These are phyloP conservation scores for Pseudocercospora pini-densiflorae DNA, from an alignment of 2,329 filamentous ascomycete species.

Conservation along the genomic window DNA sequence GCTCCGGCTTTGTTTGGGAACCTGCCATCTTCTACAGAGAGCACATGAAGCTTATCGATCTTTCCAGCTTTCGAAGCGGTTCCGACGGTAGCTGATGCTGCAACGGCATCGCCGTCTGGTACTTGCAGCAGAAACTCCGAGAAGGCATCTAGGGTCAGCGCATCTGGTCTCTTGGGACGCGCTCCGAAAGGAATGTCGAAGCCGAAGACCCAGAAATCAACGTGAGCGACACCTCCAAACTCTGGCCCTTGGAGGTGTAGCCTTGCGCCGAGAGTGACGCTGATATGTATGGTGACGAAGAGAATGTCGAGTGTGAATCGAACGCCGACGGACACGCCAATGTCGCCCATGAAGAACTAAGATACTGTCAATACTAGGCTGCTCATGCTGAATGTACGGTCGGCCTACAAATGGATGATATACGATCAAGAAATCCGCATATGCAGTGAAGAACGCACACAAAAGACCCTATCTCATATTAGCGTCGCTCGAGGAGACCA, in stretches of 20 bases:
- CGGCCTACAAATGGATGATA: slow-evolving; percentile 15
- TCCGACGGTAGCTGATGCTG: not conserved
- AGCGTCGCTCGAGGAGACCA: too few relatives aligned
- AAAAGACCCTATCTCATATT: not conserved
- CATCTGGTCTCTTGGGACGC: not conserved
- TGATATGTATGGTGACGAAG: slow-evolving; percentile 12
- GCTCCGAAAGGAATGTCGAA: slow-evolving; percentile 7
- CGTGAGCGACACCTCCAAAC: slow-evolving; percentile 9
- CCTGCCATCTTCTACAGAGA: slow-evolving; percentile 13
- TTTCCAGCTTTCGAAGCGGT: not conserved
- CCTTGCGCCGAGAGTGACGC: not conserved
- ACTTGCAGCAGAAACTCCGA: not conserved
- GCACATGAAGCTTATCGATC: slow-evolving; percentile 12
- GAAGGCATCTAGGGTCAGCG: not conserved
- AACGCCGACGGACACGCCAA: slow-evolving; percentile 11
- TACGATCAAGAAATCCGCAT: slow-evolving; percentile 17
- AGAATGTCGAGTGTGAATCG: slow-evolving; percentile 11
- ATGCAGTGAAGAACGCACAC: slow-evolving; percentile 10
- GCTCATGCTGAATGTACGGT: too few relatives aligned
- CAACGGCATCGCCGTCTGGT: not conserved
- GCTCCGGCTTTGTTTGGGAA: slow-evolving; percentile 10
- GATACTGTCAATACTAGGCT: too few relatives aligned
- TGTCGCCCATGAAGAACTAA: slow-evolving; percentile 11
- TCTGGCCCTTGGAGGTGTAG: slow-evolving; percentile 8
- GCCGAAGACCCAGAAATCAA: slow-evolving; percentile 13